Evolutionary conservation across 371 early-diverging fungal genomes (phyloP).

Genomic region (Mortierella sp.): DNA sequence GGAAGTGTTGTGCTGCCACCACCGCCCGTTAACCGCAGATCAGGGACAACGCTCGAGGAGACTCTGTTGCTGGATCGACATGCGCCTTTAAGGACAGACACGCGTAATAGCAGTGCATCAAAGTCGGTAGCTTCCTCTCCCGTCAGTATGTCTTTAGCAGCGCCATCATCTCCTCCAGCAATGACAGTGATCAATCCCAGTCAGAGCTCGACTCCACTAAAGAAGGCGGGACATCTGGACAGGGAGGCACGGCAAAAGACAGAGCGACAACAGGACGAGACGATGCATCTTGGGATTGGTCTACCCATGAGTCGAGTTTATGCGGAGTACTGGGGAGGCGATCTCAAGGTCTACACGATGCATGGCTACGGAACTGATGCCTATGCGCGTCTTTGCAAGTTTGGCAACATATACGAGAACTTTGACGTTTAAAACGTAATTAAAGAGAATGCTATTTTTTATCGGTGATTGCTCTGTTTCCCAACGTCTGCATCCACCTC

Average conservation of each 20-base stretch:
- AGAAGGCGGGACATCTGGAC: constrained; percentile 26
- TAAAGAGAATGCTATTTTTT: too few species aligned
- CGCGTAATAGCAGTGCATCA: too few species aligned
- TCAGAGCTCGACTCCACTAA: background rate
- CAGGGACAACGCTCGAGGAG: constrained; percentile 6
- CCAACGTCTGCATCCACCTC: too few species aligned
- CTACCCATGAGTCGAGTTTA: constrained; percentile 88
- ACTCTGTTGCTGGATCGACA: constrained; percentile 31
- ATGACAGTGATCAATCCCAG: constrained; percentile 32
- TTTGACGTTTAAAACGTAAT: constrained; percentile 39
- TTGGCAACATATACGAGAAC: constrained; percentile 78
- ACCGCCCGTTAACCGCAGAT: constrained; percentile 16
- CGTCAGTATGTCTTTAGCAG: too few species aligned
- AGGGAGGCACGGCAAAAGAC: constrained; percentile 5
- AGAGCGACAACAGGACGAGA: constrained; percentile 16
- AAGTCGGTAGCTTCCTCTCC: too few species aligned
- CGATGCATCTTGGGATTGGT: constrained; percentile 82
- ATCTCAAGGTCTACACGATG: constrained; percentile 77
- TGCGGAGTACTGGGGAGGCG: constrained; percentile 89
- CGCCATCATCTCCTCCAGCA: constrained; percentile 3
- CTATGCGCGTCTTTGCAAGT: constrained; percentile 79
- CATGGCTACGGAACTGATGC: constrained; percentile 92
- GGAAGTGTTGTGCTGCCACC: constrained; percentile 39
- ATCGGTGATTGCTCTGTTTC: too few species aligned
- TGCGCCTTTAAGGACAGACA: constrained; percentile 19